These are phyloP conservation scores for Multifurca ochricompacta DNA, from an alignment of 768 basidiomycete species.

Conservation along the genomic window DNA sequence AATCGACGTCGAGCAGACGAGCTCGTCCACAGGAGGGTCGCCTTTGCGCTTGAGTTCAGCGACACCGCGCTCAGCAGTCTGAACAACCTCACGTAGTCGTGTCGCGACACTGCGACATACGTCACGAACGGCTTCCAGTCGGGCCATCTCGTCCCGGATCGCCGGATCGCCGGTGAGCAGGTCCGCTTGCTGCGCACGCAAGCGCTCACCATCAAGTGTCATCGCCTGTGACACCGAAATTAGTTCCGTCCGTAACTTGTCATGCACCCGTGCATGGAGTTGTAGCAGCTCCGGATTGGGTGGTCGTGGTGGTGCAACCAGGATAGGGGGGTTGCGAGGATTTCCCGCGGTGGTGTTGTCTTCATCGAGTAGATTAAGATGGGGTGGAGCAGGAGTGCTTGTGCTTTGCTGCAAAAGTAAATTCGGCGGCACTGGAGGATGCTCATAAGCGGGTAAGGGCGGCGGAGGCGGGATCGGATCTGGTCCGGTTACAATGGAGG, in stretches of 20 bases:
- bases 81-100: slow-evolving; percentile 55
- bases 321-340: slow-evolving; percentile 25
- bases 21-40: slow-evolving; percentile 92
- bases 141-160: slow-evolving; percentile 91
- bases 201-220: slow-evolving; percentile 58
- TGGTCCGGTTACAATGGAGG: not conserved
- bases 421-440: slow-evolving; percentile 16
- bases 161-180: slow-evolving; percentile 87
- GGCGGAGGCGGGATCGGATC: slow-evolving; percentile 4
- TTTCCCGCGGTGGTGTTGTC: slow-evolving; percentile 37
- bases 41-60: slow-evolving; percentile 73
- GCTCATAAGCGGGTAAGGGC: slow-evolving; percentile 10
- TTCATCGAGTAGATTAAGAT: slow-evolving; percentile 58
- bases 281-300: slow-evolving; percentile 85
- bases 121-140: slow-evolving; percentile 85
- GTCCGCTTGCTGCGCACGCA: slow-evolving; percentile 77
- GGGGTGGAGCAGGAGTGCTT: slow-evolving; percentile 25
- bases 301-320: slow-evolving; percentile 62
- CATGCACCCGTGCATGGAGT: slow-evolving; percentile 70
- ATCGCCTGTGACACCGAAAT: slow-evolving; percentile 60
- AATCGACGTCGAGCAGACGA: slow-evolving; percentile 91
- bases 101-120: slow-evolving; percentile 78
- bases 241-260: slow-evolving; percentile 64
- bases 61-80: slow-evolving; percentile 64
- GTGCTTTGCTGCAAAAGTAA: slow-evolving; percentile 5